Evolutionary conservation across 768 basidiomycete species (phyloP).

Genomic region (Hericium erinaceus): DNA sequence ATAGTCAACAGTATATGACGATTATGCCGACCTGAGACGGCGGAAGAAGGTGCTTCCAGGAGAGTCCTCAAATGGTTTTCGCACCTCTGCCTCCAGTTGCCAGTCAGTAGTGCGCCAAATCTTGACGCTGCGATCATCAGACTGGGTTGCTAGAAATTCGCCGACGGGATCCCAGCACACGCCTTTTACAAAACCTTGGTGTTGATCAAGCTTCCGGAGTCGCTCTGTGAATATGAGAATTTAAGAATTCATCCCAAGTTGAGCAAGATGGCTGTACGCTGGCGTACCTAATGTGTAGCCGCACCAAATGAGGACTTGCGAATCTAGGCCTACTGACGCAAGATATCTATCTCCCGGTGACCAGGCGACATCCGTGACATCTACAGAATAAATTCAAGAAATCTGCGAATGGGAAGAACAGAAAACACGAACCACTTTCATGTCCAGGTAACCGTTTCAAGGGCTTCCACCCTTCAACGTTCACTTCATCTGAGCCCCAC

Average conservation of each 20-base stretch:
- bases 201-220: constrained; percentile 73
- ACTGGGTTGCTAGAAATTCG: constrained; percentile 94
- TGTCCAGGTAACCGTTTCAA: constrained; percentile 88
- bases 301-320: constrained; percentile 88
- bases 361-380: constrained; percentile 95
- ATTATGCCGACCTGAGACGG: constrained; percentile 56
- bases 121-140: constrained; percentile 93
- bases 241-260: not conserved
- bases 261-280: not conserved
- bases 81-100: constrained; percentile 75
- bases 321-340: constrained; percentile 91
- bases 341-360: constrained; percentile 86
- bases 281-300: constrained; percentile 77
- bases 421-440: constrained; percentile 66
- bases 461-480: constrained; percentile 96
- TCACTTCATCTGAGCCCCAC: constrained; percentile 92
- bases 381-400: constrained; percentile 29
- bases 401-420: not conserved
- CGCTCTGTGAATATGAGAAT: constrained; percentile 47
- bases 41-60: constrained; percentile 94
- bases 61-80: constrained; percentile 87
- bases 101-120: constrained; percentile 96
- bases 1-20: not conserved
- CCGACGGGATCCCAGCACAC: constrained; percentile 99
- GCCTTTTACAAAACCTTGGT: constrained; percentile 96